A percentile compares a stretch with the other conserved stretches of the same genome.
Evolutionary conservation across 805 yeast species (phyloP).

Genomic region (Cyberlindnera xishuangbannaensis): DNA sequence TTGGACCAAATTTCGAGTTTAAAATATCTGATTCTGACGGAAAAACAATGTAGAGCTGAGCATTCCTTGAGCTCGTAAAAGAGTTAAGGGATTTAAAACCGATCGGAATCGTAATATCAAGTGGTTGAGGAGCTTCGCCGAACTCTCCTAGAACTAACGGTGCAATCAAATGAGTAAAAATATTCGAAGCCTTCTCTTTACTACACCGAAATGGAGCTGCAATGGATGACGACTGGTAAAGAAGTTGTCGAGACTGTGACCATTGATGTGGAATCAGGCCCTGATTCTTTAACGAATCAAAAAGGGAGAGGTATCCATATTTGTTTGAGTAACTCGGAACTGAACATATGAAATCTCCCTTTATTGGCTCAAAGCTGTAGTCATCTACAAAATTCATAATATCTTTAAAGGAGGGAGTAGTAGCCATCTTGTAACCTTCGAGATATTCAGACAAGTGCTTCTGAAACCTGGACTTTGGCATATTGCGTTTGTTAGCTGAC

Average conservation of each 20-base stretch:
- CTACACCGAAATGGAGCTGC: slow-evolving; percentile 16
- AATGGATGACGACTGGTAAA: slow-evolving; percentile 31
- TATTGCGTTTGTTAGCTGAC: not conserved
- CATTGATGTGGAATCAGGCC: slow-evolving; percentile 9
- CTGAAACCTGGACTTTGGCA: slow-evolving; percentile 32
- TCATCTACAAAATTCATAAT: slow-evolving; percentile 1
- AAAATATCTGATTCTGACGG: slow-evolving; percentile 40
- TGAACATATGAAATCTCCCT: slow-evolving; percentile 32
- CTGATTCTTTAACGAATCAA: slow-evolving; percentile 17
- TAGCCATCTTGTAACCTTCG: slow-evolving; percentile 31
- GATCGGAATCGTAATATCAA: slow-evolving; percentile 6
- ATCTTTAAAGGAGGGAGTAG: not conserved
- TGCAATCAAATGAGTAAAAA: slow-evolving; percentile 22
- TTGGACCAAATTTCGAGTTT: slow-evolving; percentile 37
- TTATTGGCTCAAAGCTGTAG: slow-evolving; percentile 41
- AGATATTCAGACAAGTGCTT: slow-evolving; percentile 41
- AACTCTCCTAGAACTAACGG: slow-evolving; percentile 16
- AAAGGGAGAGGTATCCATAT: slow-evolving; percentile 26
- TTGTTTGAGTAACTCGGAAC: not conserved
- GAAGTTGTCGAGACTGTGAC: slow-evolving; percentile 17
- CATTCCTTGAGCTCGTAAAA: slow-evolving; percentile 26
- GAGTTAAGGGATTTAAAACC: slow-evolving; percentile 12
- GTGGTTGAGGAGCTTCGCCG: slow-evolving; percentile 4
- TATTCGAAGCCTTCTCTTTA: slow-evolving; percentile 10
- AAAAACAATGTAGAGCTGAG: slow-evolving; percentile 34